A percentile compares a stretch with the other conserved stretches of the same genome.
phyloP scores from a whole-genome alignment of 768 basidiomycete genomes.

The Lactarius hengduanensis region DNA sequence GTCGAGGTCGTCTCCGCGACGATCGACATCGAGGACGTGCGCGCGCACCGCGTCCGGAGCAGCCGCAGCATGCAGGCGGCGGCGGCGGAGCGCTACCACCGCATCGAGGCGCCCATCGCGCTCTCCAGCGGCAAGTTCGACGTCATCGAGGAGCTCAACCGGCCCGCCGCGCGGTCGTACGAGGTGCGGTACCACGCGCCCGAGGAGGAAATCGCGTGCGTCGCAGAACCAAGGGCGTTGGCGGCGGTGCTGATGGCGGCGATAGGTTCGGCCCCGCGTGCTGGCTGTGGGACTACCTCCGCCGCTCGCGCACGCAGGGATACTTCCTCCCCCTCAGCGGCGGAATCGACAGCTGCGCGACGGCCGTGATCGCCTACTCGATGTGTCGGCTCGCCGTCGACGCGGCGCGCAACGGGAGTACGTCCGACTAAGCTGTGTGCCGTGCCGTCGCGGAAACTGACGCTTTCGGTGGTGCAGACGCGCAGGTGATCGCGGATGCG shows the following conservation, averaged over 20 bases:
- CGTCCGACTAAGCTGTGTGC: slow-evolving; percentile 27
- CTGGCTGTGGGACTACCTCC: slow-evolving; percentile 99
- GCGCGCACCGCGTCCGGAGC: slow-evolving; percentile 80
- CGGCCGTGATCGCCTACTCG: slow-evolving; percentile 91
- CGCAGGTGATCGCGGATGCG: slow-evolving; percentile 87
- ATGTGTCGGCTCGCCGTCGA: slow-evolving; percentile 93
- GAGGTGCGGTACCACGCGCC: slow-evolving; percentile 77
- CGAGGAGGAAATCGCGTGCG: slow-evolving; percentile 97
- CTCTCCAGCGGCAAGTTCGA: slow-evolving; percentile 75
- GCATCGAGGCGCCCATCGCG: slow-evolving; percentile 79
- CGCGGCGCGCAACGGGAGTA: slow-evolving; percentile 72
- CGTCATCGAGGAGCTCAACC: slow-evolving; percentile 42
- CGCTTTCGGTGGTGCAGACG: slow-evolving; percentile 43
- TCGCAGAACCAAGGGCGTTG: slow-evolving; percentile 18
- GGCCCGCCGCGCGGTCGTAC: slow-evolving; percentile 32
- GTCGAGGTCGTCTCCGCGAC: slow-evolving; percentile 97
- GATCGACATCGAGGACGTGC: slow-evolving; percentile 94
- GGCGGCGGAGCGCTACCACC: slow-evolving; percentile 65
- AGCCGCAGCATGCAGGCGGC: slow-evolving; percentile 92
- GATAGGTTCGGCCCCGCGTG: slow-evolving; percentile 91
- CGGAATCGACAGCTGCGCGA: slow-evolving; percentile 97
- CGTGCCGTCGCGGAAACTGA: neutral
- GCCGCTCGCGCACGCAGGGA: slow-evolving; percentile 89
- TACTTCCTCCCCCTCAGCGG: slow-evolving; percentile 96
- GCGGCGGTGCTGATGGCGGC: neutral